Base-by-base conservation (phyloP, 1,139 yeast species). In the Yamadazyma kanchanaburiensis region DNA sequence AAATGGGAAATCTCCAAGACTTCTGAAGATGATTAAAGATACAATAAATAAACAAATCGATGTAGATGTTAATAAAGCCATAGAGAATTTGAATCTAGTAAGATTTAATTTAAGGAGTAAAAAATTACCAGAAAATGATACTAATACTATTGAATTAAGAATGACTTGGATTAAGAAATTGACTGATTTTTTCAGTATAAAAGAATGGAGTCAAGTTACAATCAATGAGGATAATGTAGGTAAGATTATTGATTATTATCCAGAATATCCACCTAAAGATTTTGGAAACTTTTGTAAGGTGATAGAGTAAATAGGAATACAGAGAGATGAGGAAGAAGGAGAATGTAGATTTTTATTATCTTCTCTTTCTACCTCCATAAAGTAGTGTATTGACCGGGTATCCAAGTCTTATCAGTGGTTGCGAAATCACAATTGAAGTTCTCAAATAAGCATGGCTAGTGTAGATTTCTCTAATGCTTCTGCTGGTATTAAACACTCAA, bases 1-100 rank as follows among this genome's bases (percentile, higher is more conserved):
- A 13, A 84, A 84, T 49, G 95, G 95, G 6, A 76, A 79, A 45
- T 81, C 89, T 1, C 95, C 95, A 0, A 58, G 94, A 28, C 68
- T 86, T 40, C 82, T 88, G 33, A 70, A 73, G 37, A 54, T 81
- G 28, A 73, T 86, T 34, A 76, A 86, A 44, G 79, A 74, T 41
- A 70, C 66, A 24, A 74, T 80, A 26, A 71, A 74, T 27, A 54
- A 58, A 30, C 68, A 71, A 31, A 58, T 65, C 25, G 56, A 65
- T 22, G 69, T 63, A 20, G 61, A 67, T 29, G 53, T 77, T 36
- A 78, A 74, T 34, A 62, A 55, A 25, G 89, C 91, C 0, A 77
- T 84, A 28, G 77, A 66, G 26, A 80, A 77, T 39, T 68, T 84
- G 45, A 85, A 85, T 1, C 48, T 60, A 27, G 58, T 85, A 25